These are phyloP conservation scores for Gamarada debralockiae DNA, from an alignment of 495 filamentous ascomycete genomes.

Conservation along the genomic window DNA sequence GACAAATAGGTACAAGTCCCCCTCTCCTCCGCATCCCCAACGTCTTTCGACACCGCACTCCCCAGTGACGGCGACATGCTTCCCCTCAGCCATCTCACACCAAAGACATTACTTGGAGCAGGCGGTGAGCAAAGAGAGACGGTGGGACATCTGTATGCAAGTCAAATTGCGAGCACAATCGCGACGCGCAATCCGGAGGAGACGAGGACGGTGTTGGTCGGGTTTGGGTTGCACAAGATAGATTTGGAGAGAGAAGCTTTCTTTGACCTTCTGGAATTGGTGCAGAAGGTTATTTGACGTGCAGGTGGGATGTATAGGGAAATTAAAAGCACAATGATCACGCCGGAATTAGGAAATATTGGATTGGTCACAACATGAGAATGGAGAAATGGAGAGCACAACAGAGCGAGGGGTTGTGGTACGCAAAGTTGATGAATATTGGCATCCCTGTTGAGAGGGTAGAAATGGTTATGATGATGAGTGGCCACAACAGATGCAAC, in stretches of 20 bases:
- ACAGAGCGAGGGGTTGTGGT: no score
- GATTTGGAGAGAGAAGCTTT: slow-evolving; percentile 67
- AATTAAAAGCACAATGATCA: no score
- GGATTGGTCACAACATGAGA: no score
- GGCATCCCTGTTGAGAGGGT: no score
- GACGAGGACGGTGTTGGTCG: slow-evolving; percentile 73
- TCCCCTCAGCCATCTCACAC: slow-evolving; percentile 75
- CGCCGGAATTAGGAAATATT: no score
- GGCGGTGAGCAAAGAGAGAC: slow-evolving; percentile 75
- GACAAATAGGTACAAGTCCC: slow-evolving; percentile 83
- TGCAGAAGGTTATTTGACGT: slow-evolving; percentile 52
- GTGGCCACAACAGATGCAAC: no score
- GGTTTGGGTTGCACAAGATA: slow-evolving; percentile 67
- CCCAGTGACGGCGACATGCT: slow-evolving; percentile 55
- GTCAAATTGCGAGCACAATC: slow-evolving; percentile 81
- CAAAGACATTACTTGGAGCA: slow-evolving; percentile 85
- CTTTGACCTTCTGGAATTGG: slow-evolving; percentile 77
- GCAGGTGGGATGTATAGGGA: no score
- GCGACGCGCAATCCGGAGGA: slow-evolving; percentile 69
- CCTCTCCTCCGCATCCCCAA: slow-evolving; percentile 63
- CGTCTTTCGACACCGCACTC: slow-evolving; percentile 48
- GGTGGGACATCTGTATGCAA: slow-evolving; percentile 80
- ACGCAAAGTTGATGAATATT: no score
- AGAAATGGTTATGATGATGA: no score
- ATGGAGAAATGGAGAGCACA: no score